phyloP scores from a whole-genome alignment of 2,329 filamentous ascomycete species.

The Colletotrichum sojae region DNA sequence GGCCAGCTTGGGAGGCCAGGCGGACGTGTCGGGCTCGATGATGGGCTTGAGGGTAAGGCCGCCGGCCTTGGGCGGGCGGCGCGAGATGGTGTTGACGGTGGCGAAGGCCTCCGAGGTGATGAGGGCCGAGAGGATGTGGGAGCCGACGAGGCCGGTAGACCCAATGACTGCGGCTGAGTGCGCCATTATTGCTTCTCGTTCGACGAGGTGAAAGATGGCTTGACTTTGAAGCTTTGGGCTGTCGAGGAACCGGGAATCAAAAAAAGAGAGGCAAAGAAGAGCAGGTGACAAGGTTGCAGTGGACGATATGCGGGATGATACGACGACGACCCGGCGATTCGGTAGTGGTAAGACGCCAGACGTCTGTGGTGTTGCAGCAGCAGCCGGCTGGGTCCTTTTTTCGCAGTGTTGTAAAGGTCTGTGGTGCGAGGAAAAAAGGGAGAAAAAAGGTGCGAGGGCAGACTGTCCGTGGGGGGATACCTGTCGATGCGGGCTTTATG shows the following conservation, averaged over 20 bases:
- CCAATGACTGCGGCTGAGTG: slow-evolving; percentile 64
- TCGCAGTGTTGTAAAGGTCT: slow-evolving; percentile 23
- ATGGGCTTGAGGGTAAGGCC: slow-evolving; percentile 70
- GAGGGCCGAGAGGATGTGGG: slow-evolving; percentile 79
- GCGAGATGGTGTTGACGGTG: slow-evolving; percentile 75
- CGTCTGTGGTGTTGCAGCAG: slow-evolving; percentile 37
- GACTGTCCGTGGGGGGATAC: slow-evolving; percentile 28
- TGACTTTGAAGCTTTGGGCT: slow-evolving; percentile 7
- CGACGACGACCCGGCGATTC: slow-evolving; percentile 22
- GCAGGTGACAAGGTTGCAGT: slow-evolving; percentile 9
- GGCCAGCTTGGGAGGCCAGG: slow-evolving; percentile 76
- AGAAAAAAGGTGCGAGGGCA: slow-evolving; percentile 8
- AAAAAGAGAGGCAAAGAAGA: background rate
- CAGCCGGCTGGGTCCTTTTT: slow-evolving; percentile 7
- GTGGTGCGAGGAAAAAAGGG: background rate
- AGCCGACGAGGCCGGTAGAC: slow-evolving; percentile 78
- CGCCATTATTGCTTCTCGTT: slow-evolving; percentile 21
- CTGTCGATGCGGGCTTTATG: slow-evolving; percentile 39
- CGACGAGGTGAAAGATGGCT: background rate
- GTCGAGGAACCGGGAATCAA: no score
- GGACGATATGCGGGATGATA: slow-evolving; percentile 15
- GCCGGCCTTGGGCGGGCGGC: slow-evolving; percentile 70
- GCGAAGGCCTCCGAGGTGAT: slow-evolving; percentile 67
- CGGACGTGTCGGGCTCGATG: slow-evolving; percentile 75
- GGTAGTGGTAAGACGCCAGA: background rate